Base-by-base conservation (phyloP, 371 early-diverging fungal species). In the Rhizopus stolonifer region DNA sequence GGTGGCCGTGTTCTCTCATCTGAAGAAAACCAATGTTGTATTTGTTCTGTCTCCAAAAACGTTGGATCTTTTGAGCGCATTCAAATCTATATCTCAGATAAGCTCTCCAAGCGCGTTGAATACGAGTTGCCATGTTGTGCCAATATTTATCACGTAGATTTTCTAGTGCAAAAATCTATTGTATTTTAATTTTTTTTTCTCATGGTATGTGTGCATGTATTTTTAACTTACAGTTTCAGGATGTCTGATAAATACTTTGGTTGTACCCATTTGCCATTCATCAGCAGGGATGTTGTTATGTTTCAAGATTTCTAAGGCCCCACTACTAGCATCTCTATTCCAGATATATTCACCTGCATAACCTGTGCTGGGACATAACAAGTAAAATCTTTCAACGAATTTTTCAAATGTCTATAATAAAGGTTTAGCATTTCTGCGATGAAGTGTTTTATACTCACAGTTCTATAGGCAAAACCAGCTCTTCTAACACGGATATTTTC, bases 401-500 rank as follows among this genome's bases (percentile, higher is more conserved):
- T 76, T 81, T 23, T 64, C 72, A 55, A 76, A 80, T 9, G 69
- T 66, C 61, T 65, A 42, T 31, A 14, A n/a, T 23, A n/a, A 49
- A 26, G 5, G n/a, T n/a, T n/a, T n/a, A n/a, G n/a, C n/a, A n/a
- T n/a, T n/a, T n/a, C n/a, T n/a, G n/a, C n/a, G 21, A 22, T 11
- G 2, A 39, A 38, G 6, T 29, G 33, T 3, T 21, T 42, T 17
- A 1, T 11, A 55, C 54, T 55, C 65, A 75, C 72, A 25, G 74
- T 74, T 65, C 79, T 60, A 67, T 95, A 95, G 44, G 96, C 93
- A 71, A 93, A 99, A 39, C 99, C 96, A 2, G 98, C 96, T 38
- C 98, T 89, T 44, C 95, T 82, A 22, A 99, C 94, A 61, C 97
- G 93, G 63, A 99, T 96, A 68, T 99, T 96, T 70, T 99, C 98